Base-by-base conservation (phyloP, 1,284 basidiomycete species). In the Lignosus rhinocerotis region DNA sequence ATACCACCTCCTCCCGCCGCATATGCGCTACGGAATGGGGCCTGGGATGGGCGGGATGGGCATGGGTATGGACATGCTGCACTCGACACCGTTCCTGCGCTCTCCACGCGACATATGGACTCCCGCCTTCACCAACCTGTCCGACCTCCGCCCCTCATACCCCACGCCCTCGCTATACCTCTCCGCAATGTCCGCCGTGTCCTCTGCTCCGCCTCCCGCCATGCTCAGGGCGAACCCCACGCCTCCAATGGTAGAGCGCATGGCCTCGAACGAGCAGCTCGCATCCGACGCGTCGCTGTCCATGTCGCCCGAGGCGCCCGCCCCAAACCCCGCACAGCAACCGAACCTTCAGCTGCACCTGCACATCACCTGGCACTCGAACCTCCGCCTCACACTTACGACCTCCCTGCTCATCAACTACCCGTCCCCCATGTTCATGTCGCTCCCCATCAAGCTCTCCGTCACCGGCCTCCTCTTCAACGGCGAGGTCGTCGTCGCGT, bases 371-470 rank as follows among this genome's bases (percentile, higher is more conserved):
- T 91, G 90, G 87, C 81, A 87, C 56, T 90, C 91, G 12, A 85
- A 93, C 72, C 77, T 93, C 3, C 88, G 90, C 19, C 78, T 93
- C 64, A 92, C 90, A 2, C 81, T 99, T 62, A 86, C 88, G n/a
- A 98, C 96, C 0, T 94, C 92, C 10, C 82, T 99, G 17, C 85
- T 95, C 63, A 95, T 99, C 73, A 98, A 98, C 76, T 97, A 98
- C 72, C 96, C 96, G 1, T 92, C 92, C 0, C 86, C 90, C 0
- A 85, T 90, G 68, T 98, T 99, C 80, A 98, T 99, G 94, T 88
- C 90, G 7, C 82, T 99, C 17, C 97, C 97, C 2, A 91, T 99
- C 70, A 91, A 92, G 69, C 85, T 99, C 48, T 90, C 88, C 16
- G 86, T 98, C 21, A 96, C 91, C 0, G 93, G 94, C 0, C 79